Evolutionary conservation across 2,329 filamentous ascomycete genomes (phyloP).

Genomic region (Stachybotrys elegans): DNA sequence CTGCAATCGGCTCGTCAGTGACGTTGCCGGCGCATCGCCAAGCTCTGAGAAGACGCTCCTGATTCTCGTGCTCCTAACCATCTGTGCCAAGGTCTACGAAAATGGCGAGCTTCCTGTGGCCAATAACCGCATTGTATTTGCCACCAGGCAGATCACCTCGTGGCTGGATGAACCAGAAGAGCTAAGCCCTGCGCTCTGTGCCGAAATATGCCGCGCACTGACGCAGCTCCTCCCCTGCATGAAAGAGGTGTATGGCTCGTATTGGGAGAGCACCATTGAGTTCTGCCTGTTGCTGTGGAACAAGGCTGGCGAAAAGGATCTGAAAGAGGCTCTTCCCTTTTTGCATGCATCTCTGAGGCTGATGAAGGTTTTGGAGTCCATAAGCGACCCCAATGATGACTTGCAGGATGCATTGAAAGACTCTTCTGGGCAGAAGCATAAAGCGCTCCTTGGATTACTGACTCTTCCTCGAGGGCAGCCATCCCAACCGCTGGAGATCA

Average conservation of each 20-base stretch:
- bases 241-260: slow-evolving; percentile 77
- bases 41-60: slow-evolving; percentile 39
- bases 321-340: slow-evolving; percentile 52
- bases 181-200: slow-evolving; percentile 36
- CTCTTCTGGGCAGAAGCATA: slow-evolving; percentile 48
- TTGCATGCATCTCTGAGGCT: slow-evolving; percentile 71
- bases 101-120: slow-evolving; percentile 49
- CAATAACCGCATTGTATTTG: slow-evolving; percentile 71
- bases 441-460: slow-evolving; percentile 59
- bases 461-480: slow-evolving; percentile 39
- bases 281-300: slow-evolving; percentile 56
- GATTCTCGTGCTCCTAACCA: slow-evolving; percentile 49
- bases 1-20: slow-evolving; percentile 56
- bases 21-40: slow-evolving; percentile 46
- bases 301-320: slow-evolving; percentile 32
- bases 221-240: slow-evolving; percentile 65
- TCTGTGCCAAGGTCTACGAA: slow-evolving; percentile 47
- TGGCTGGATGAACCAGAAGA: slow-evolving; percentile 56
- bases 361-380: slow-evolving; percentile 53
- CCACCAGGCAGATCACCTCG: slow-evolving; percentile 70
- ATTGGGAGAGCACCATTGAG: slow-evolving; percentile 68
- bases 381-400: slow-evolving; percentile 80
- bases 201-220: slow-evolving; percentile 52
- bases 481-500: slow-evolving; percentile 66
- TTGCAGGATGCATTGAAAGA: slow-evolving; percentile 68